Conservation (phyloP, 257 asterid genomes). For the Parsonsia alboflavescens region DNA sequence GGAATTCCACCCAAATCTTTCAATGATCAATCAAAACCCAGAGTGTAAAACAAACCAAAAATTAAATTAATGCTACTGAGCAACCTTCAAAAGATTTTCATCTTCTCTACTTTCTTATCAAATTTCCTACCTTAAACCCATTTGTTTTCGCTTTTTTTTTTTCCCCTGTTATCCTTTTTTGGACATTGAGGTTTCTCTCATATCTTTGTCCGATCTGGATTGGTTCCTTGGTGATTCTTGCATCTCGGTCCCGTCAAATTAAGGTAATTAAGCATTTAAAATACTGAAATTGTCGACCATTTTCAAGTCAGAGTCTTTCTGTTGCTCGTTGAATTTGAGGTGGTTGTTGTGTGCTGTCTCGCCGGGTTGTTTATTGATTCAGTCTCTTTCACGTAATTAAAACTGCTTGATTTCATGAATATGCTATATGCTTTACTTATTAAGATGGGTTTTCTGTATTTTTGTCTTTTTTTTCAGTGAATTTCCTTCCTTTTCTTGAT, state of each 20-base stretch:
- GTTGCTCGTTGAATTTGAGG: neutral
- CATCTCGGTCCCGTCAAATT: slow-evolving; percentile 11
- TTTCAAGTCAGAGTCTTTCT: neutral
- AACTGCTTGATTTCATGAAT: neutral
- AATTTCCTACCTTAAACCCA: neutral
- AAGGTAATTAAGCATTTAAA: slow-evolving; percentile 9
- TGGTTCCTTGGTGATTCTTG: slow-evolving; percentile 5
- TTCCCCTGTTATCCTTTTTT: neutral
- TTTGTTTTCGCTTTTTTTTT: neutral
- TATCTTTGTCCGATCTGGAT: slow-evolving; percentile 10
- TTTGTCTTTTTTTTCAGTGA: neutral
- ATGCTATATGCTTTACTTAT: neutral
- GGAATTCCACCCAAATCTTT: neutral
- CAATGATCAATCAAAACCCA: neutral
- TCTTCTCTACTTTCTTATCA: neutral
- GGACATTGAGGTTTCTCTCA: neutral
- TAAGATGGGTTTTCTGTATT: neutral
- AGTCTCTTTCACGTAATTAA: neutral
- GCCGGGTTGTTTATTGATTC: neutral
- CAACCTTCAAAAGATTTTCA: slow-evolving; percentile 11
- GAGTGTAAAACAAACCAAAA: slow-evolving; percentile 2
- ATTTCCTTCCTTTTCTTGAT: slow-evolving; percentile 1
- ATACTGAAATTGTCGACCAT: neutral
- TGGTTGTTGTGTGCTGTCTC: neutral
- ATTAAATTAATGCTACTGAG: neutral